Base-by-base conservation (phyloP, 345 rosid genomes). In the Sonneratia alba region DNA sequence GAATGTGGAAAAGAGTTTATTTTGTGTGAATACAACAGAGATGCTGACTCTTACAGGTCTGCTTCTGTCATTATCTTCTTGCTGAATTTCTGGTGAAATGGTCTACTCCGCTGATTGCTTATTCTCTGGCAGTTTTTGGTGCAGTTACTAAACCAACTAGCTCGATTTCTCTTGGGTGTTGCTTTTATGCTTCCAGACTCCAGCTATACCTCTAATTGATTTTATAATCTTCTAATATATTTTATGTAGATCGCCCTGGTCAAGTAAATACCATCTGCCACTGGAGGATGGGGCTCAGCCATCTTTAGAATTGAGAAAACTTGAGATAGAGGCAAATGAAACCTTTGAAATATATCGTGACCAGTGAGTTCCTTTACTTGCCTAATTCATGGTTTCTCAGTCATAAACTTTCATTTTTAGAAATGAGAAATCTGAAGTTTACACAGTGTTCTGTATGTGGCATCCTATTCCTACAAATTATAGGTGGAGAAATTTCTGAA, bases 361-460 rank as follows among this genome's bases (percentile, higher is more conserved):
- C 91, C 98, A 94, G 98, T 94, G 97, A 94, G 98, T 92, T 89
- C 90, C 87, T 91, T 75, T 65, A 40, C 92, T 85, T 88, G 77
- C 85, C 90, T 91, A 82, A 84, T 88, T 51, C 10, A 4, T 42
- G 45, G 45, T 5, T 78, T 32, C 62, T 67, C 24, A 48, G 32
- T 49, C 64, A 32, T 71, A 0, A 24, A 13, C 27, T 61, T 47
- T 61, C 66, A 4, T 62, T 27, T 6, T 61, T 14, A 61, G 36
- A 12, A 3, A 62, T n/a, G 13, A 32, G 59, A 18, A 53, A 21
- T 53, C 11, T 47, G 51, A 53, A 53, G 59, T 6, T 53, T 13
- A 18, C 22, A 2, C 13, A 47, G 0, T 47, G 15, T 47, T 8
- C 51, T 47, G 9, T 9, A 9, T 42, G 15, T 47, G 51, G 15